A percentile compares a stretch with the other conserved stretches of the same genome.
phyloP scores from a whole-genome alignment of 1,139 yeast species.

The Magnusiomyces tetraspermus region DNA sequence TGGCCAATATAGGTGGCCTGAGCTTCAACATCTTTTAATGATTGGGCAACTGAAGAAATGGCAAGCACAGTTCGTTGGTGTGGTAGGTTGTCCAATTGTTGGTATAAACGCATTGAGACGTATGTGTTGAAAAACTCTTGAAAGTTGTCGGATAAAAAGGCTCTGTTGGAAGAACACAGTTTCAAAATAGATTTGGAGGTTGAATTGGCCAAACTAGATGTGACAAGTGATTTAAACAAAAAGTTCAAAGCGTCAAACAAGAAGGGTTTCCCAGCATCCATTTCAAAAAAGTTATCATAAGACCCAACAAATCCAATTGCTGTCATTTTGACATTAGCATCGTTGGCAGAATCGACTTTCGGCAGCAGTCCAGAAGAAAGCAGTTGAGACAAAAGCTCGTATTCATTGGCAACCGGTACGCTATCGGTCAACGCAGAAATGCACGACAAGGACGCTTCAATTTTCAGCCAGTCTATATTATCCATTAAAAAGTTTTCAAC shows the following conservation, averaged over 20 bases:
- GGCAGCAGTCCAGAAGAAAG: conserved; percentile 26
- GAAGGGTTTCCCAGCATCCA: conserved; percentile 25
- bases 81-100: conserved; percentile 14
- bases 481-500: conserved; percentile 18
- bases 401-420: conserved; percentile 14
- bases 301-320: conserved; percentile 32
- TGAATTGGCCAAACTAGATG: conserved; percentile 24
- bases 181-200: conserved; percentile 34
- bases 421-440: conserved; percentile 42
- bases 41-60: conserved; percentile 31
- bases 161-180: conserved; percentile 31
- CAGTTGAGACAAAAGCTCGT: conserved; percentile 5
- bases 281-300: conserved; percentile 29
- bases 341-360: conserved; percentile 23
- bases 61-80: conserved; percentile 34
- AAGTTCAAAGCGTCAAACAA: conserved; percentile 27
- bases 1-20: conserved; percentile 22
- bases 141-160: conserved; percentile 23
- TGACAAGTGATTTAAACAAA: conserved; percentile 29
- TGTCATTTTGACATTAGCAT: conserved; percentile 28
- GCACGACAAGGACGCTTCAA: conserved; percentile 64
- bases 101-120: conserved; percentile 19
- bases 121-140: conserved; percentile 29
- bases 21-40: conserved; percentile 20
- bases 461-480: conserved; percentile 35